Conservation (phyloP, 2,329 filamentous ascomycete genomes). For the Colletotrichum chlorophyti region DNA sequence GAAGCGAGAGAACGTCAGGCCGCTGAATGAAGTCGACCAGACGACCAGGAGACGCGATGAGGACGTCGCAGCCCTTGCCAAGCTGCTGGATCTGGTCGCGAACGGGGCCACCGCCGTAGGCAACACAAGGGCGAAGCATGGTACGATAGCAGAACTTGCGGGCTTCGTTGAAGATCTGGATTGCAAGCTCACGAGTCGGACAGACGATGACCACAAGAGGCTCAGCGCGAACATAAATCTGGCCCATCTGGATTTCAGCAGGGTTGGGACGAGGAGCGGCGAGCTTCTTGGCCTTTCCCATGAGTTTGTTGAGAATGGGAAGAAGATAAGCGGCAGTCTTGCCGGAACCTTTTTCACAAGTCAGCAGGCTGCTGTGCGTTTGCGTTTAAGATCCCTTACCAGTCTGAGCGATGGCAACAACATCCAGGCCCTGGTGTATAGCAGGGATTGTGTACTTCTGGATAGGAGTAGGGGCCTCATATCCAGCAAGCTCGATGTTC, state of each 20-base stretch:
- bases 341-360: conserved; percentile 73
- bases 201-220: conserved; percentile 86
- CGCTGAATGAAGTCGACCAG: conserved; percentile 83
- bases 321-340: conserved; percentile 95
- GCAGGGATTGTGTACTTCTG: conserved; percentile 86
- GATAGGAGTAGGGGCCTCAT: conserved; percentile 80
- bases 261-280: conserved; percentile 78
- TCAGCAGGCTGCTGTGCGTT: conserved; percentile 1
- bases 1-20: conserved; percentile 71
- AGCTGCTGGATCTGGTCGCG: conserved; percentile 75
- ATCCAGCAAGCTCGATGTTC: conserved; percentile 78
- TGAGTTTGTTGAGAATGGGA: conserved; percentile 86
- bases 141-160: conserved; percentile 93
- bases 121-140: conserved; percentile 89
- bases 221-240: conserved; percentile 71
- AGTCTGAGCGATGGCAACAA: conserved; percentile 91
- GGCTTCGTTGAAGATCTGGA: conserved; percentile 94
- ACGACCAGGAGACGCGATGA: conserved; percentile 88
- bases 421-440: conserved; percentile 76
- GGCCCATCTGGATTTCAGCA: conserved; percentile 56
- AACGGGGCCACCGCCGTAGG: conserved; percentile 85
- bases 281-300: conserved; percentile 94
- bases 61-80: conserved; percentile 83
- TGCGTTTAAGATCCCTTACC: conserved; percentile 61
- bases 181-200: conserved; percentile 88